Percentiles rank a stretch among this genome's conserved stretches.
Evolutionary conservation across 306 rosid species (phyloP).

Genomic region (Cyclanthera cordifolia): DNA sequence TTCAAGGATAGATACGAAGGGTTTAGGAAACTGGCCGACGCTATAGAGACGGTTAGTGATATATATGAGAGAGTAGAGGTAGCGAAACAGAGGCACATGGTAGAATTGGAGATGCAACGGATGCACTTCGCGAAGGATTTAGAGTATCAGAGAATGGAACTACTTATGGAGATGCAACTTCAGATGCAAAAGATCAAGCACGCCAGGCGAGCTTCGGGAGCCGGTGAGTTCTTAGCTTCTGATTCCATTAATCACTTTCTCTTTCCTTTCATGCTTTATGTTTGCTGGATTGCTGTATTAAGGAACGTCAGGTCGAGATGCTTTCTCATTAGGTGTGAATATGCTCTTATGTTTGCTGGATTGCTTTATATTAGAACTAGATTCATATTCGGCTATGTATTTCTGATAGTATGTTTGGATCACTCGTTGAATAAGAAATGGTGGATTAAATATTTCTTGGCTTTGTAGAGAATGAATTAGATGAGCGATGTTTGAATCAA

Average conservation of each 20-base stretch:
- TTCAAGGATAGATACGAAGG: slow-evolving; percentile 21
- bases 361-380: background rate
- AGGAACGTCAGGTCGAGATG: background rate
- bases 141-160: slow-evolving; percentile 52
- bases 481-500: background rate
- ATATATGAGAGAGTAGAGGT: slow-evolving; percentile 53
- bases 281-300: background rate
- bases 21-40: slow-evolving; percentile 35
- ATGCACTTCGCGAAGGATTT: slow-evolving; percentile 64
- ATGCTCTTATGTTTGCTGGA: background rate
- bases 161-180: slow-evolving; percentile 48
- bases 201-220: slow-evolving; percentile 25
- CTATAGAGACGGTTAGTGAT: slow-evolving; percentile 41
- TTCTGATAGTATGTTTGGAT: background rate
- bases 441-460: background rate
- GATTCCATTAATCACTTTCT: background rate
- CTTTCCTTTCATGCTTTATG: background rate
- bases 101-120: slow-evolving; percentile 60
- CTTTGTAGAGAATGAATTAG: background rate
- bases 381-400: background rate
- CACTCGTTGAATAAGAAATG: background rate
- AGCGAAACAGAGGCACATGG: slow-evolving; percentile 43
- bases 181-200: slow-evolving; percentile 38
- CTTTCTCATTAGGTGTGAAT: background rate
- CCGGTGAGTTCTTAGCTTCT: slow-evolving; percentile 23